Conservation (phyloP, 176 grass and related monocot genomes). For the Triticum urartu region DNA sequence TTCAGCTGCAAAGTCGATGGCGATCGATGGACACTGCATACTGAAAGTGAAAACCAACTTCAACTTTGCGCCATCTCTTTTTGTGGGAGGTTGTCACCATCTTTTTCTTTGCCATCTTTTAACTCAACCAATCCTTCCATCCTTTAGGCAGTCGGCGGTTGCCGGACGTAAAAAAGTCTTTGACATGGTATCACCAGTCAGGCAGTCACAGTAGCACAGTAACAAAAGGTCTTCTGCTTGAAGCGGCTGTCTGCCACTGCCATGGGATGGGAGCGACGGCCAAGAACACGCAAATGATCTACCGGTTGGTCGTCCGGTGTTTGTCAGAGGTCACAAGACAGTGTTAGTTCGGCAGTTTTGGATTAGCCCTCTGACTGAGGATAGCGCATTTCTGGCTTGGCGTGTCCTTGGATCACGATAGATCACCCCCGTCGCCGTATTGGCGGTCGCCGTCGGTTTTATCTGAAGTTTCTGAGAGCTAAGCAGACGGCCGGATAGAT, state of each 20-base stretch:
- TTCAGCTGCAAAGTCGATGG: not conserved
- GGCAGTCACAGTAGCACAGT: not conserved
- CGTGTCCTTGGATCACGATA: not conserved
- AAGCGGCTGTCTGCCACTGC: too few relatives aligned
- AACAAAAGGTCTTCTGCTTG: not conserved
- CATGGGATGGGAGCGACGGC: too few relatives aligned
- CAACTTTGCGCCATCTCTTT: not conserved
- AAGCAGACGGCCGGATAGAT: not conserved
- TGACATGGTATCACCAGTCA: not conserved
- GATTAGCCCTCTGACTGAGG: not conserved
- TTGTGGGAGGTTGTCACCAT: not conserved
- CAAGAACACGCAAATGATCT: too few relatives aligned
- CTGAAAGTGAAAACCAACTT: not conserved
- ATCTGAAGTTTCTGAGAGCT: not conserved
- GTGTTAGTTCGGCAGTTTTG: not conserved
- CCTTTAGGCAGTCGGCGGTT: constrained; percentile 6
- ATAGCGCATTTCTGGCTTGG: not conserved
- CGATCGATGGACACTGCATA: not conserved
- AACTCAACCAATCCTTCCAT: not conserved
- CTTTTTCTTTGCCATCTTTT: not conserved
- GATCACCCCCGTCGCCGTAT: not conserved
- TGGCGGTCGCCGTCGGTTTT: not conserved
- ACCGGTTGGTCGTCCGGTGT: not conserved
- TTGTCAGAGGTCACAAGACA: not conserved
- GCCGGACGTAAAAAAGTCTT: constrained; percentile 17